Conservation (phyloP, 768 basidiomycete genomes). For the Calocera cornea region DNA sequence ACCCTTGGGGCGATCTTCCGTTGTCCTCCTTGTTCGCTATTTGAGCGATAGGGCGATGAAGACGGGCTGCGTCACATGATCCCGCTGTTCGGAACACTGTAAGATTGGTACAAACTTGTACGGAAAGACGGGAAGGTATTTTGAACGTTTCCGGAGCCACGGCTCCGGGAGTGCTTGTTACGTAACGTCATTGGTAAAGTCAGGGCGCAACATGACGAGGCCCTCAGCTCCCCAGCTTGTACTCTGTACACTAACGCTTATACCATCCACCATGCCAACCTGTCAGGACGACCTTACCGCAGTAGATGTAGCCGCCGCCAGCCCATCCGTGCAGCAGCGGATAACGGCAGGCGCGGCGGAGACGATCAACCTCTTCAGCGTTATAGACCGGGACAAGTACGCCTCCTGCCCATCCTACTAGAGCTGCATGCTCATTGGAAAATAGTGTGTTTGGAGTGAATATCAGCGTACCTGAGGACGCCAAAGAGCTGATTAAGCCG, state of each 20-base stretch:
- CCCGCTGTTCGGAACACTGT: too few relatives aligned
- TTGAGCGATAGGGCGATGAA: too few relatives aligned
- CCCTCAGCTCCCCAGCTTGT: too few relatives aligned
- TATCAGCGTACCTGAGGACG: conserved; percentile 65
- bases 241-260: neutral
- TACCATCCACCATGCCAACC: neutral
- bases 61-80: too few relatives aligned
- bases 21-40: too few relatives aligned
- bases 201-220: too few relatives aligned
- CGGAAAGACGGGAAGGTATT: too few relatives aligned
- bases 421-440: neutral
- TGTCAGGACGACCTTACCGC: neutral
- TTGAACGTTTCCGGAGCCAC: too few relatives aligned
- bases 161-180: too few relatives aligned
- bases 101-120: too few relatives aligned
- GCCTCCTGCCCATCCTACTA: neutral
- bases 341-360: conserved; percentile 27
- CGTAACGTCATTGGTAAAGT: too few relatives aligned
- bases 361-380: conserved; percentile 40
- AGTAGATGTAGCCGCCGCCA: neutral
- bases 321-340: neutral
- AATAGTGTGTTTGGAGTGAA: conserved; percentile 68
- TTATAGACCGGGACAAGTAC: conserved; percentile 49
- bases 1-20: too few relatives aligned
- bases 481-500: conserved; percentile 61